Evolutionary conservation across 2,329 filamentous ascomycete genomes (phyloP).

Genomic region (Colletotrichum chrysophilum): DNA sequence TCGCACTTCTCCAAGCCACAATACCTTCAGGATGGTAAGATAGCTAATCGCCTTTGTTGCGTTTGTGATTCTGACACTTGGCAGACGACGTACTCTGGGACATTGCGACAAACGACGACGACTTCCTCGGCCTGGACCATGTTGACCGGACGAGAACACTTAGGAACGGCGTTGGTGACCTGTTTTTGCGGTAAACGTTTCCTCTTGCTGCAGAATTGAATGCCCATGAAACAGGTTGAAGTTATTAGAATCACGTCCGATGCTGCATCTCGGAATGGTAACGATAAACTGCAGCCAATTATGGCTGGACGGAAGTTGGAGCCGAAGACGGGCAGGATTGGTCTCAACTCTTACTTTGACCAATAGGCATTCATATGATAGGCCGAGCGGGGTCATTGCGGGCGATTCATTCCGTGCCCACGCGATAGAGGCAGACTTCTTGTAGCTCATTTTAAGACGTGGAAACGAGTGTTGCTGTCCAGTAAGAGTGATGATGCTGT

Average conservation of each 20-base stretch:
- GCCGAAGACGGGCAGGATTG: not conserved
- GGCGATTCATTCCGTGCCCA: not conserved
- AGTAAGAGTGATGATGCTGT: not conserved
- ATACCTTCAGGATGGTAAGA: conserved; percentile 87
- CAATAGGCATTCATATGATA: conserved; percentile 8
- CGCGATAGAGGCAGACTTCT: conserved; percentile 5
- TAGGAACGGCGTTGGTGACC: conserved; percentile 66
- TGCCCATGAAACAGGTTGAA: not conserved
- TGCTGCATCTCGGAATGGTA: not conserved
- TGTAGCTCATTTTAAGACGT: conserved; percentile 4
- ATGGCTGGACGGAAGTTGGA: not conserved
- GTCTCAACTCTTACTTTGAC: not conserved
- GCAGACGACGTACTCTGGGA: conserved; percentile 66
- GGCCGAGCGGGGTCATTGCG: conserved; percentile 2
- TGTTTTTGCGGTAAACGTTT: conserved; percentile 57
- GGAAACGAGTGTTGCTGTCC: not conserved
- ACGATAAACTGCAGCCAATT: not conserved
- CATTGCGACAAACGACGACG: conserved; percentile 58
- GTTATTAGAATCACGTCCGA: not conserved
- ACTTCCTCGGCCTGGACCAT: conserved; percentile 70
- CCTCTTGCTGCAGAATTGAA: not conserved
- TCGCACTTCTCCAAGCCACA: conserved; percentile 76
- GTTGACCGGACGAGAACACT: conserved; percentile 63
- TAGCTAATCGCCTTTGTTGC: not conserved
- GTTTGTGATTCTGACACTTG: not conserved